A percentile compares a stretch with the other conserved stretches of the same genome.
These are phyloP conservation scores for Astraeus odoratus DNA, from an alignment of 768 basidiomycete species.

Conservation along the genomic window DNA sequence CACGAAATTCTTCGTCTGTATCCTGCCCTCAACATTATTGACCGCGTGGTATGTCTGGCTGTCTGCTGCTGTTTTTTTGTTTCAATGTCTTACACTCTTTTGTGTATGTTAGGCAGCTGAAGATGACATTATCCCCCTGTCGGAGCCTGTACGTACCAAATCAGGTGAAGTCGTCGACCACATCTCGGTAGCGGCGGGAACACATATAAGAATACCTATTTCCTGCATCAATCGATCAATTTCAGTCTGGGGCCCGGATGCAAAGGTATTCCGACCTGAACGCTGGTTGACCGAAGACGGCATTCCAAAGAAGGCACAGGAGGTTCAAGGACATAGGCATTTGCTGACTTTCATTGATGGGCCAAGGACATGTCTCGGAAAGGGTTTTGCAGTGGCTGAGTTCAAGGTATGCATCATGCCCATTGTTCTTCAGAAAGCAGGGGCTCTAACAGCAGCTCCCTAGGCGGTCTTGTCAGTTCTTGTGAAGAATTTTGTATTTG, in stretches of 20 bases:
- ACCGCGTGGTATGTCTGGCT: conserved; percentile 10
- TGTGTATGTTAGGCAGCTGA: conserved; percentile 33
- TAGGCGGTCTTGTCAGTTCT: conserved; percentile 38
- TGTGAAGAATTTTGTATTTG: conserved; percentile 32
- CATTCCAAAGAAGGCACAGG: conserved; percentile 13
- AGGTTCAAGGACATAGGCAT: conserved; percentile 23
- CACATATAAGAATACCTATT: conserved; percentile 37
- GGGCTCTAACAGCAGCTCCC: neutral
- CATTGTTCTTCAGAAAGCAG: neutral
- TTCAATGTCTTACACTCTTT: neutral
- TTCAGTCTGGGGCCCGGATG: conserved; percentile 54
- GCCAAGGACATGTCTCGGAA: conserved; percentile 23
- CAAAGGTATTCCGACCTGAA: conserved; percentile 16
- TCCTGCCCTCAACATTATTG: conserved; percentile 26
- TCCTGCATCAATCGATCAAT: conserved; percentile 43
- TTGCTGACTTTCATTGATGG: conserved; percentile 25
- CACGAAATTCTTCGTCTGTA: conserved; percentile 41
- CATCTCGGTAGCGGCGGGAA: conserved; percentile 44
- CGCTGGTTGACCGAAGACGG: conserved; percentile 17
- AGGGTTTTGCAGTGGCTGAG: conserved; percentile 22
- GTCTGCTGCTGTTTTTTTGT: neutral
- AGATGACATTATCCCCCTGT: conserved; percentile 58
- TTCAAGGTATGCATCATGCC: conserved; percentile 13
- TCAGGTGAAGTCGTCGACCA: conserved; percentile 33
- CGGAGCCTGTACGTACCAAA: conserved; percentile 35